Base-by-base conservation (phyloP, 2,329 filamentous ascomycete species). In the Ophiostoma tasmaniense region DNA sequence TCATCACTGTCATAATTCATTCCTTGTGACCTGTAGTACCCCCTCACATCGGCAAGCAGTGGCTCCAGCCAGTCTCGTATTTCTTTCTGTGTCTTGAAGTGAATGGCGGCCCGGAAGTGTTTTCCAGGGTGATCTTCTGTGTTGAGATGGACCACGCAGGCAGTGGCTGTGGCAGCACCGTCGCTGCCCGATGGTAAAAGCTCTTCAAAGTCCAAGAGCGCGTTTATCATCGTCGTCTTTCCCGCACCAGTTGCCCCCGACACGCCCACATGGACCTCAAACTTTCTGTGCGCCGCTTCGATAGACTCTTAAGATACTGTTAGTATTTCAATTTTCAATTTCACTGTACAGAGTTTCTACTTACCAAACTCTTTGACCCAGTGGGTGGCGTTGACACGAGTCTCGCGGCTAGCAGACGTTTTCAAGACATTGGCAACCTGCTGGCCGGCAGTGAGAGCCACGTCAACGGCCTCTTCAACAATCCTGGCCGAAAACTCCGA, bases 171-270 rank as follows among this genome's bases (percentile, higher is more conserved):
- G 20, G 70, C 55, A 0, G 70, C 70, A 10, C 64, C 66, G 20
- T 71, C 66, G 28, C 69, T 68, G 39, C 70, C 70, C 3, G 67
- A 69, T 4, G 70, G 70, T 20, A 71, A 45, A 17, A 70, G 65
- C 37, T 71, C 69, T 14, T 68, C 11, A 22, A n/a, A 20, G 64
- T 65, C 67, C 11, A 70, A 59, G n/a, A 71, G 67, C 3, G 69
- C 69, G n/a, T 71, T 71, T n/a, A 71, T 66, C 2, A 70, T 22
- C 0, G 67, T 65, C 3, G 70, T 70, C 59, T 71, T 71, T 5
- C 70, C 69, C 1, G 70, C 70, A 5, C 70, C 70, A 1, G 70
- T 71, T 0, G 6, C 28, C 0, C 70, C 70, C 11, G 67, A 69
- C 6, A 71, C 66, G n/a, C 70, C 70, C 1, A 71, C 67, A 2